Evolutionary conservation across 1,284 basidiomycete genomes (phyloP), one percentile per base, ranked within the genome.

Genomic region (Clitocybe nebularis): DNA sequence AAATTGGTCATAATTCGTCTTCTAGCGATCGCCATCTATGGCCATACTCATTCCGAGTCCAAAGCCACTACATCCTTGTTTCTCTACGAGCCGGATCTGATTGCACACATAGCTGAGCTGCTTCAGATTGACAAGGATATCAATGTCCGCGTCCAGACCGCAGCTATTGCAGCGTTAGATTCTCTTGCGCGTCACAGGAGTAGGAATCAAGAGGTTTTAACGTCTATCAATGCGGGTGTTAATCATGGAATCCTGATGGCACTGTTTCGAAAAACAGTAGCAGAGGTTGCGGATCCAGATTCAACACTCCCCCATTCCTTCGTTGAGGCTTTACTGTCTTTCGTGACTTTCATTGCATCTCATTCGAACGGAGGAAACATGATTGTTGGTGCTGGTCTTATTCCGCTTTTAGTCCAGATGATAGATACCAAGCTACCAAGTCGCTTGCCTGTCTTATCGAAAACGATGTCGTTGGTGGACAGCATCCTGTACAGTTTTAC

Each of bases 161-260:
- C 89, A 2, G 89, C 93, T 9, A 75, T 99, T 44, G 80, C 89
- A 38, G 89, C 92, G 7, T 72, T 99, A 40, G 96, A 99, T 62
- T 90, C 90, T 3, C 78, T 96, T 44, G 86, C 84, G 3, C 78
- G 91, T 49, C 95, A 96, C 60, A 80, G 91, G 44, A 73, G 70
- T 49, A 91, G 86, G 59, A 76, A 90, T 26, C 79, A 83, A 50
- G 95, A 98, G 57, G 92, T 97, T 21, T 69, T 98, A 32, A 85
- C 86, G 10, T 84, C 94, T 1, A 79, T 98, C 37, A 96, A 96
- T 58, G 94, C 93, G 13, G 93, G 93, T 39, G 92, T 98, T 47
- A 97, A 93, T 57, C 96, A 99, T 59, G 96, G 96, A 10, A 87
- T 93, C 36, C 66, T 98, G 23, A 91, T 97, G 85, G 83, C 86